phyloP scores from a whole-genome alignment of 257 asterid genomes.

The Solanum rostratum region DNA sequence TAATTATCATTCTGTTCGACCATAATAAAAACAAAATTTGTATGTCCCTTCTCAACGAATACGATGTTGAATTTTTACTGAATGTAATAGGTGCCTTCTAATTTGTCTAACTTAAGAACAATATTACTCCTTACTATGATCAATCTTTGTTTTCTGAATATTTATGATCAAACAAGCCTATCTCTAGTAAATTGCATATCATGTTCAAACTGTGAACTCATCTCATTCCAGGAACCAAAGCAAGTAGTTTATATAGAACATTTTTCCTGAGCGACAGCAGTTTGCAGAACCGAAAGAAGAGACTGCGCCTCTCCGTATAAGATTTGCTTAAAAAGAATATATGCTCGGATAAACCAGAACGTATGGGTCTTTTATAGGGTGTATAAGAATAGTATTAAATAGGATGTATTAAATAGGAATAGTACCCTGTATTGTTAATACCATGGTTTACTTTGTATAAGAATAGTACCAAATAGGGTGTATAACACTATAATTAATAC shows the following conservation, averaged over 20 bases:
- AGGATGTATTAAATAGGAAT: no score
- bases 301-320: background rate
- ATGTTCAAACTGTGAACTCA: background rate
- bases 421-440: no score
- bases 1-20: background rate
- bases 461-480: no score
- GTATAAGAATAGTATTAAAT: no score
- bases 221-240: background rate
- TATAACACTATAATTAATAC: no score
- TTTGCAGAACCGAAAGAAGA: background rate
- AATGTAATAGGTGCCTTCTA: background rate
- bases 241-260: background rate
- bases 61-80: background rate
- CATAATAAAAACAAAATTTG: background rate
- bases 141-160: background rate
- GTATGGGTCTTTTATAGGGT: no score
- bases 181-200: background rate
- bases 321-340: background rate
- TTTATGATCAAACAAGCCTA: background rate
- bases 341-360: no score
- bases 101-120: background rate
- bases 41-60: background rate
- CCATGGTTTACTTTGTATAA: no score
- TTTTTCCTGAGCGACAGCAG: background rate
- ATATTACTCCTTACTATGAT: background rate